Conservation (phyloP, 1,139 yeast genomes). For the Meyerozyma sp. region DNA sequence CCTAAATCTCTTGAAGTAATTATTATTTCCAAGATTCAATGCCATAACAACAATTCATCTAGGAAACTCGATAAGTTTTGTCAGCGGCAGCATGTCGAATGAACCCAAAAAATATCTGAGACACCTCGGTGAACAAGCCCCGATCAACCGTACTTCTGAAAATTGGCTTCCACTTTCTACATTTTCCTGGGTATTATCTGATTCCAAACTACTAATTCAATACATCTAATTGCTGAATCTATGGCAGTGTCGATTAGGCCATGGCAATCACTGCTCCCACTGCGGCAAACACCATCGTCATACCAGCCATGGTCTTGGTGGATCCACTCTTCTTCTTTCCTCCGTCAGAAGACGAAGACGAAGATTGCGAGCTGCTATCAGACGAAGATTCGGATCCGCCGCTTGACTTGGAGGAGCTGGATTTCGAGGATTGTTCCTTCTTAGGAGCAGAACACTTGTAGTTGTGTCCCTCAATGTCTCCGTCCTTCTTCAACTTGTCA, state of each 20-base stretch:
- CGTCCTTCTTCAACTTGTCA: conserved; percentile 25
- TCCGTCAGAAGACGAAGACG: conserved; percentile 13
- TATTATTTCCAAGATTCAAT: too few relatives aligned
- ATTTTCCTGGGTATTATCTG: too few relatives aligned
- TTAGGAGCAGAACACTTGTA: conserved; percentile 37
- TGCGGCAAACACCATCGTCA: conserved; percentile 12
- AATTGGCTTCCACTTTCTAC: too few relatives aligned
- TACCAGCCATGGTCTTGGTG: conserved; percentile 12
- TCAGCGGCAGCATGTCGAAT: too few relatives aligned
- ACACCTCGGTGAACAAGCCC: too few relatives aligned
- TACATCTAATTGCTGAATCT: not conserved
- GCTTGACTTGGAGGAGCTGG: conserved; percentile 6
- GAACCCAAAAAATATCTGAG: too few relatives aligned
- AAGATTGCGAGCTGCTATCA: conserved; percentile 7
- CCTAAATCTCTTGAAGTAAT: too few relatives aligned
- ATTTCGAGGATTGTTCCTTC: conserved; percentile 10
- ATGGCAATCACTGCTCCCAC: conserved; percentile 19
- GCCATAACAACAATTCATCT: too few relatives aligned
- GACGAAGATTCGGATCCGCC: conserved; percentile 12
- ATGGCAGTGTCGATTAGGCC: not conserved
- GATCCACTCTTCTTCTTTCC: conserved; percentile 5
- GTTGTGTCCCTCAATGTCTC: conserved; percentile 42
- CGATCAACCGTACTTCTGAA: too few relatives aligned
- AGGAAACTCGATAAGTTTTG: too few relatives aligned
- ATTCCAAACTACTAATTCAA: not conserved